Base-by-base conservation (phyloP, 257 asterid species). In the Echium plantagineum region DNA sequence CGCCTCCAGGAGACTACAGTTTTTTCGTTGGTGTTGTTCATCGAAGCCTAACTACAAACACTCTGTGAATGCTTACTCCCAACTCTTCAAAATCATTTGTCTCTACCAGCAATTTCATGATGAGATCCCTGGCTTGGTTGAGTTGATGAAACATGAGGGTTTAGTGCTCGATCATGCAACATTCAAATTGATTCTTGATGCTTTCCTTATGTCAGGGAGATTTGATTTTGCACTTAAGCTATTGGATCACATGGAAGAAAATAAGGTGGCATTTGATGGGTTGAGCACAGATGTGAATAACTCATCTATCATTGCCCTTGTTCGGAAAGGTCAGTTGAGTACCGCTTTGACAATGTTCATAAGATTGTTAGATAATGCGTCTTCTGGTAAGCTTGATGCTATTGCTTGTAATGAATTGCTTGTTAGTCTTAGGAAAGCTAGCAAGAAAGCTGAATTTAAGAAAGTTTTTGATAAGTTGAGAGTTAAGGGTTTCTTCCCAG, bases 331-430 rank as follows among this genome's bases (percentile, higher is more conserved):
- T 63, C 95, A 90, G 72, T 66, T 87, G 65, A 63, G 72, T 6
- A 66, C 74, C 48, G 97, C 95, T 51, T 72, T 84, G 74, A 76
- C 94, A 3, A 75, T 88, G 69, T 86, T 91, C 66, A 71, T 81
- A 67, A 84, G 85, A 75, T 79, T 91, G 58, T 62, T 91, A 60
- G 86, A 84, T 48, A 54, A 24, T 63, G 78, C 78, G 10, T 59
- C 71, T 55, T n/a, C 75, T 55, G 24, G 63, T 47, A 35, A 64
- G 66, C 94, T 90, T 21, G 87, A 85, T 70, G 78, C 90, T 12
- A 15, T 88, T 69, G 86, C 94, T 15, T 88, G 98, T 73, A 91
- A 91, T 70, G 90, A 82, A 87, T 63, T 91, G 64, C 94, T 91
- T 35, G 86, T 80, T 66, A 94, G 90, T 22, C 94, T 91, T 35